These are phyloP conservation scores for Mallotus nudiflorus DNA, from an alignment of 345 rosid genomes.

Conservation along the genomic window DNA sequence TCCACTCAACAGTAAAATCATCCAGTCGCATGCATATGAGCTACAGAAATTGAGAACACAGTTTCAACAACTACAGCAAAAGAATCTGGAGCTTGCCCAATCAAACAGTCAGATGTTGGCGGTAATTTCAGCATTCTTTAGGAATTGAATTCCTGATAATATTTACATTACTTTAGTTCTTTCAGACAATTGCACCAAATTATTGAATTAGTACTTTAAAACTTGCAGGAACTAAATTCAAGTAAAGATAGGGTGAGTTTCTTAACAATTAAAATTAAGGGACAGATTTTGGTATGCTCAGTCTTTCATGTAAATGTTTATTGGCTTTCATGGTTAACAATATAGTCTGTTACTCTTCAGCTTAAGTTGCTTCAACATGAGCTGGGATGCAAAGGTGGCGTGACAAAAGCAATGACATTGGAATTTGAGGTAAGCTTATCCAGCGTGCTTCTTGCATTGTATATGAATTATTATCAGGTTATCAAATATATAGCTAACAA, in stretches of 20 bases:
- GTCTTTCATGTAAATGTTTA: background rate
- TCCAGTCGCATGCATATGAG: slow-evolving; percentile 51
- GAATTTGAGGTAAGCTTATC: slow-evolving; percentile 33
- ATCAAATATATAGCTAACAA: slow-evolving; percentile 10
- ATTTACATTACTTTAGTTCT: slow-evolving; percentile 1
- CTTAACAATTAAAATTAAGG: background rate
- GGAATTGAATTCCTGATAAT: slow-evolving; percentile 13
- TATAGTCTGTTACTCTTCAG: slow-evolving; percentile 39
- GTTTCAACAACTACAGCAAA: slow-evolving; percentile 58
- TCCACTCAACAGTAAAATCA: slow-evolving; percentile 45
- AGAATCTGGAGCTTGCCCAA: slow-evolving; percentile 65
- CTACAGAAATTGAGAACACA: slow-evolving; percentile 53
- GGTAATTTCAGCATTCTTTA: slow-evolving; percentile 33
- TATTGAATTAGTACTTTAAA: slow-evolving; percentile 14
- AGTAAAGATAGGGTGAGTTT: slow-evolving; percentile 62
- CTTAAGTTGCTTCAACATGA: slow-evolving; percentile 65
- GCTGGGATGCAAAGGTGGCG: slow-evolving; percentile 60
- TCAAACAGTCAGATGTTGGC: slow-evolving; percentile 56
- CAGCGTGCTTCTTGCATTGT: background rate
- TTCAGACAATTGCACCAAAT: background rate
- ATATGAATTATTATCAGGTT: background rate
- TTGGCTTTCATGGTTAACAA: slow-evolving; percentile 17
- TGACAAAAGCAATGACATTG: slow-evolving; percentile 43
- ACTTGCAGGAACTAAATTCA: slow-evolving; percentile 66
- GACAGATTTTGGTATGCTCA: slow-evolving; percentile 1